Conservation (phyloP, 345 rosid species). For the Triadica sebifera region DNA sequence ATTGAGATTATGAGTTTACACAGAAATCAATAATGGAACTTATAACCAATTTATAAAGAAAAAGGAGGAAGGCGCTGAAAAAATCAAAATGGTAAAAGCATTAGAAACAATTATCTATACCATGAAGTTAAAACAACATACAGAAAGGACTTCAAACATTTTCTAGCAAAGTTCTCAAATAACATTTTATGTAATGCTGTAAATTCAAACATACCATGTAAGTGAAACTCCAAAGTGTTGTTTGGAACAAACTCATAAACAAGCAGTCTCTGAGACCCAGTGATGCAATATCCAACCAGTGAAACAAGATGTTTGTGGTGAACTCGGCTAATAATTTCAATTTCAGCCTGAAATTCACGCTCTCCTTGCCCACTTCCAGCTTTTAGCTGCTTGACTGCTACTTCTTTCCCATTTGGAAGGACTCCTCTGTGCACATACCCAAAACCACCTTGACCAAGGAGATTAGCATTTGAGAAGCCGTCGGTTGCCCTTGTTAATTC, state of each 20-base stretch:
- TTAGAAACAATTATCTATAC: neutral
- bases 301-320: constrained; percentile 35
- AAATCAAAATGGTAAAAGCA: neutral
- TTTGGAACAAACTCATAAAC: constrained; percentile 33
- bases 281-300: constrained; percentile 33
- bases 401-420: constrained; percentile 29
- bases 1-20: no score
- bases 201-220: constrained; percentile 21
- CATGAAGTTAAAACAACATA: neutral
- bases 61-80: no score
- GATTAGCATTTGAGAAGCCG: constrained; percentile 30
- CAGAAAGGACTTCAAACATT: neutral
- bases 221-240: constrained; percentile 32
- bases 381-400: constrained; percentile 26
- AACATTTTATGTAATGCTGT: no score
- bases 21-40: neutral
- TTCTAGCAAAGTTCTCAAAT: neutral
- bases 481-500: constrained; percentile 28
- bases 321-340: constrained; percentile 28
- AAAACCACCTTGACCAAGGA: constrained; percentile 33
- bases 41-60: neutral
- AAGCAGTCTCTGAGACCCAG: constrained; percentile 28
- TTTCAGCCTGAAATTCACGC: constrained; percentile 32
- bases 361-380: constrained; percentile 35
- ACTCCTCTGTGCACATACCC: constrained; percentile 34